Base-by-base conservation (phyloP, 2,329 filamentous ascomycete genomes). In the Epichloe sibirici region DNA sequence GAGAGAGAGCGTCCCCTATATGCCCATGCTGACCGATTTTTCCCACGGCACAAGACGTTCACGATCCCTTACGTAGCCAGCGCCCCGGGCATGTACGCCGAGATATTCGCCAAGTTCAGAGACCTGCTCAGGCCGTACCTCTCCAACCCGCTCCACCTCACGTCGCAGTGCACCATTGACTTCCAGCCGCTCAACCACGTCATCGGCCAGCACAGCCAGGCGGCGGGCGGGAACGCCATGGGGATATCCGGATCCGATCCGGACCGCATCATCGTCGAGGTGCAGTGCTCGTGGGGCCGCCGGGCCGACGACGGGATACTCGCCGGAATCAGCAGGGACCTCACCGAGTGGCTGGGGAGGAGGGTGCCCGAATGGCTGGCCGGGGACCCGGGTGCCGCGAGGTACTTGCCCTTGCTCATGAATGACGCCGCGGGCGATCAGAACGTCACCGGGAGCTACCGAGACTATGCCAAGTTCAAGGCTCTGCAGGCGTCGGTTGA, bases 351-450 rank as follows among this genome's bases (percentile, higher is more conserved):
- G 58, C 40, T 60, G 2, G 59, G 58, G 25, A 51, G 25, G 25
- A 55, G 55, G 48, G 52, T 63, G n/a, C 57, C 60, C 2, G 51
- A 54, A 23, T 63, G 61, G 62, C 55, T 59, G 5, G 50, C 23
- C 5, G 50, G 35, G 4, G 39, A 54, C 45, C 13, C 45, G 9
- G 9, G 12, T n/a, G 38, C 31, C 13, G 45, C 2, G 2, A 21
- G 17, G 3, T 68, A 66, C 53, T 55, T 61, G 17, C 62, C 63
- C 9, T 54, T 61, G 1, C 65, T 67, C 40, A 64, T 69, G 62
- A 69, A 69, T 43, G 66, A 70, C 56, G 66, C 66, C 1, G 62
- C 61, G 57, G 58, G 56, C 21, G 64, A 69, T 53, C 63, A 63
- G 56, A 63, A 64, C 48, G 63, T 64, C 11, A 63, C 61, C 9